phyloP scores from a whole-genome alignment of 1,284 basidiomycete species.

The Cutaneotrichosporon cavernicola region DNA sequence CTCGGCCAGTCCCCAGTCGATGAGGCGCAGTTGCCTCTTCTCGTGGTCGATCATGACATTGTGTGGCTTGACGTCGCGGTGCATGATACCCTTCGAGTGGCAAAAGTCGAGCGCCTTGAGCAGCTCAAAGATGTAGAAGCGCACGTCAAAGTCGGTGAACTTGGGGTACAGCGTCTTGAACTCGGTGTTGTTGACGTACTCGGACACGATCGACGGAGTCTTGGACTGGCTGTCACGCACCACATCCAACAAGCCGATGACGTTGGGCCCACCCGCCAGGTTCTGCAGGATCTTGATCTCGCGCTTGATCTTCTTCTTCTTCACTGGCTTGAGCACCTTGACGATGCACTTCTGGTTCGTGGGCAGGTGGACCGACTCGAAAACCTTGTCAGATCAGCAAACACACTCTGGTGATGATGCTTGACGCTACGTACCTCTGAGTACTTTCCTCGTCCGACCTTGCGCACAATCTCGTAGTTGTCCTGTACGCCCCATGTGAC shows the following conservation, averaged over 20 bases:
- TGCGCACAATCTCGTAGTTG: slow-evolving; percentile 96
- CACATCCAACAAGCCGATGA: slow-evolving; percentile 83
- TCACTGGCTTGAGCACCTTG: slow-evolving; percentile 98
- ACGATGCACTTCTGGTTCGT: slow-evolving; percentile 96
- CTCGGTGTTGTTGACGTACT: slow-evolving; percentile 97
- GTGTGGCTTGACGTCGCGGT: slow-evolving; percentile 97
- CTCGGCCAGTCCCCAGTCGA: slow-evolving; percentile 98
- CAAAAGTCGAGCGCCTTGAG: slow-evolving; percentile 98
- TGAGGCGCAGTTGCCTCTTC: slow-evolving; percentile 89
- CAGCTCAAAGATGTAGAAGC: slow-evolving; percentile 95
- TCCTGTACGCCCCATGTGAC: slow-evolving; percentile 95
- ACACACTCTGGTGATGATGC: background rate
- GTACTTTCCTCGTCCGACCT: slow-evolving; percentile 95
- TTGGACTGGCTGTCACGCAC: slow-evolving; percentile 87
- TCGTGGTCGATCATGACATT: slow-evolving; percentile 99
- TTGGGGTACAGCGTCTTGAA: slow-evolving; percentile 96
- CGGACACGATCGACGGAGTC: slow-evolving; percentile 96
- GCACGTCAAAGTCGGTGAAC: slow-evolving; percentile 91
- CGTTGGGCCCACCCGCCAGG: slow-evolving; percentile 88
- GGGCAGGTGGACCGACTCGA: slow-evolving; percentile 92
- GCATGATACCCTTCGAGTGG: slow-evolving; percentile 99
- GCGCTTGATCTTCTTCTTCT: slow-evolving; percentile 99
- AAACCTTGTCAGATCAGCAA: slow-evolving; percentile 63
- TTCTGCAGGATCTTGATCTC: slow-evolving; percentile 99
- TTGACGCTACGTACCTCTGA: slow-evolving; percentile 68